Conservation (phyloP, 371 early-diverging fungal species). For the Nematocida major region DNA sequence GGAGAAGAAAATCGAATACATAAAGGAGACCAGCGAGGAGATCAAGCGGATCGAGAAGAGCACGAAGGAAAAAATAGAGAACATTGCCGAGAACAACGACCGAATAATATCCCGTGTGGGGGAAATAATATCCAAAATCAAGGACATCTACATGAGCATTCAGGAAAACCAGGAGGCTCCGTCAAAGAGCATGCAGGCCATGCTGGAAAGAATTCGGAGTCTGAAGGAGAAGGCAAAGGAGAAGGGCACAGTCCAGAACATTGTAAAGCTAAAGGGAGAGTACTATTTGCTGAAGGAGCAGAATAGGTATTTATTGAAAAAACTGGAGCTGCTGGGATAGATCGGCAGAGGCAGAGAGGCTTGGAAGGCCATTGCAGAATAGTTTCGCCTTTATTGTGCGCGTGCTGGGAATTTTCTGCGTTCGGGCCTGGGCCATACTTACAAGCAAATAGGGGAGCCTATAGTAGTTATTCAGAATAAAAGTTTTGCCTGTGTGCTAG, state of each 20-base stretch:
- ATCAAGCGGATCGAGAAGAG: neutral
- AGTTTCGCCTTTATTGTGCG: no score
- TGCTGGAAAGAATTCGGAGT: neutral
- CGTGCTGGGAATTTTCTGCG: no score
- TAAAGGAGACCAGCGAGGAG: neutral
- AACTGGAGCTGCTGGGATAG: slow-evolving; percentile 2
- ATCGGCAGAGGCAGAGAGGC: no score
- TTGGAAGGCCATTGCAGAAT: no score
- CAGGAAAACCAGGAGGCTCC: neutral
- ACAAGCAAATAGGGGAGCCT: no score
- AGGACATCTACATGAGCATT: neutral
- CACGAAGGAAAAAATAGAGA: neutral
- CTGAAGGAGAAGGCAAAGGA: slow-evolving; percentile 6
- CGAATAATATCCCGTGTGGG: neutral
- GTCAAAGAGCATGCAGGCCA: neutral
- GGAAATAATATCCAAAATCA: neutral
- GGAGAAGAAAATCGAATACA: neutral
- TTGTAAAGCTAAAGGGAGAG: slow-evolving; percentile 5
- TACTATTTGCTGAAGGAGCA: slow-evolving; percentile 3
- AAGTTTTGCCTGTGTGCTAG: no score
- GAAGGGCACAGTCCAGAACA: neutral
- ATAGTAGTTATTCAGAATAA: no score
- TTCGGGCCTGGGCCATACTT: no score
- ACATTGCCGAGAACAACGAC: neutral
- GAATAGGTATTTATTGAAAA: neutral